Evolutionary conservation across 192 early-diverging fungal genomes (phyloP), one percentile per base, ranked within the genome.

Genomic region (Entomortierella parvispora): DNA sequence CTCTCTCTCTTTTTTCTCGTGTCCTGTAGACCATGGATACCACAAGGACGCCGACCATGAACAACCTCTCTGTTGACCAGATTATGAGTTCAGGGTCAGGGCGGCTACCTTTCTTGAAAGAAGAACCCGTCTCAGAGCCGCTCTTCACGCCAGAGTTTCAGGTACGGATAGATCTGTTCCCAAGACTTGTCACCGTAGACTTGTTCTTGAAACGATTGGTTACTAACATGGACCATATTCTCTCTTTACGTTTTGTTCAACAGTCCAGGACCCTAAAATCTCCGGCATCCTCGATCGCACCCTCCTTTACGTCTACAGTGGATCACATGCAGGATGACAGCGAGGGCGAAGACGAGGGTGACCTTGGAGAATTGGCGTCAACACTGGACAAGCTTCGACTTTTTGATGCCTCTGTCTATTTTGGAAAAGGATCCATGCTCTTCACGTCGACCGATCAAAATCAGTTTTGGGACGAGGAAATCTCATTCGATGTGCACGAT

Each of bases 391-490:
- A 68, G 34, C 57, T 76, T 9, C 58, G 72, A 28, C 45, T 76
- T 6, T 76, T 76, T 49, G 72, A 76, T 26, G 72, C 72, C 4
- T 76, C 72, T 1, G 25, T 61, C n/a, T 76, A 76, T 31, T 60
- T 55, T 40, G 72, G 72, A 8, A 76, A 76, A 43, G 72, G 72
- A 29, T 67, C 72, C 9, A 68, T 76, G 50, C 46, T 76, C 7
- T 76, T 76, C 29, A 68, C 72, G n/a, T 67, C 65, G 29, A 76
- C 65, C 14, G 72, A 76, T 53, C 49, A 67, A 22, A 57, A 68
- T 29, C 31, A 62, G 18, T 76, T 76, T 26, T 76, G 72, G 72
- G 72, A 76, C 33, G 72, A 76, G 32, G 72, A 76, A 52, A 76
- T 76, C 14, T 62, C 72, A 1, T 76, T 76, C 33, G 72, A 76